Base-by-base conservation (phyloP, 768 basidiomycete species). In the Paxillus ammoniavirescens region DNA sequence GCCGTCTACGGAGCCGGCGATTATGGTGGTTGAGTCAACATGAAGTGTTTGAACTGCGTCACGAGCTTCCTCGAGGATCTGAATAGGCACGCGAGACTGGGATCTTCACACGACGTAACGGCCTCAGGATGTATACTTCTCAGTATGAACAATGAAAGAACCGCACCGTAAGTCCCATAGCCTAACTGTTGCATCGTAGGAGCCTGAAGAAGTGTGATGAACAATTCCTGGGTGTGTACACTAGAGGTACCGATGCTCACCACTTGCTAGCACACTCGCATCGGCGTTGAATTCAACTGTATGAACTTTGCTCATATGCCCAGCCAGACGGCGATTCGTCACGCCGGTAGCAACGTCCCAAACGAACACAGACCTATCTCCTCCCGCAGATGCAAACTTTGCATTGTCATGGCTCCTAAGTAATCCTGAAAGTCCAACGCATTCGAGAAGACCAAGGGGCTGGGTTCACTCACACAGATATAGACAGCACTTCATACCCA, bases 311-410 rank as follows among this genome's bases (percentile, higher is more conserved):
- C 91, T 83, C 78, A 91, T 82, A 69, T 99, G 97, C 0, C 93
- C 97, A 15, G 89, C 73, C 55, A 97, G 77, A 51, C 95, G 79
- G 38, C 93, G 79, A 40, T 86, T 85, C 1, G 95, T 93, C 42
- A 83, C 80, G 12, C 92, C 96, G 31, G 89, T 83, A 15, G 87
- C 82, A 9, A 99, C 97, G 65, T 99, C 97, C 96, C 96, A 98
- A 21, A 97, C 71, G 61, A 97, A 97, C 1, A 97, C 86, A 47
- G 87, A 86, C 57, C 92, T 84, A 70, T 99, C 96, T 6, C 96
- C 96, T 31, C 96, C 96, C 21, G 88, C 91, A 3, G 92, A 95
- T 13, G 88, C 94, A 62, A 99, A 94, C 63, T 89, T 88, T 28
- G 89, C 86, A 73, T 99, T 99, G 72, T 99, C 96, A 60, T 93